These are phyloP conservation scores for Cladophialophora psammophila DNA, from an alignment of 2,329 filamentous ascomycete genomes.

Conservation along the genomic window DNA sequence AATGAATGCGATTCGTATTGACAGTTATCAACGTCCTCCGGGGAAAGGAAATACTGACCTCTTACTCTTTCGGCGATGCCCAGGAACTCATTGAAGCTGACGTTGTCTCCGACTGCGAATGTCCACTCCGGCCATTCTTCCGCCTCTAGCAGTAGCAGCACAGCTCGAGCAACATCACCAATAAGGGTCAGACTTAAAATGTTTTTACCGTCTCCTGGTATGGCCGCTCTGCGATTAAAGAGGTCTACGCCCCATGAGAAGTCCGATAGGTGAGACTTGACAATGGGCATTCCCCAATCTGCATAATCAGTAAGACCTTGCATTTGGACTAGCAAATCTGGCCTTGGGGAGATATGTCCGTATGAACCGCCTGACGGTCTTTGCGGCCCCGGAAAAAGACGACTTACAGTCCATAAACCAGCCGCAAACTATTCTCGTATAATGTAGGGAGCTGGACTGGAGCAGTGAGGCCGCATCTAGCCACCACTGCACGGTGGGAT, in stretches of 20 bases:
- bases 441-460: conserved; percentile 32
- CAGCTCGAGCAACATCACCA: conserved; percentile 41
- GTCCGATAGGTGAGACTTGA: conserved; percentile 37
- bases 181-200: conserved; percentile 40
- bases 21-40: neutral
- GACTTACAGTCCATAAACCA: conserved; percentile 34
- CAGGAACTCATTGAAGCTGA: conserved; percentile 42
- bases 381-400: neutral
- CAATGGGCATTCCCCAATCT: conserved; percentile 32
- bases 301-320: conserved; percentile 7
- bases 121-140: conserved; percentile 37
- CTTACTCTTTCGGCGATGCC: conserved; percentile 36
- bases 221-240: conserved; percentile 35
- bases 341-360: neutral
- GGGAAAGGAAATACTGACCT: conserved; percentile 25
- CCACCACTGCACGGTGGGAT: conserved; percentile 13
- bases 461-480: conserved; percentile 16
- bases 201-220: conserved; percentile 39
- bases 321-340: no score
- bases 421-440: conserved; percentile 35
- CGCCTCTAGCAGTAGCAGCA: conserved; percentile 34
- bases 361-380: neutral
- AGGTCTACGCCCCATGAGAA: conserved; percentile 38
- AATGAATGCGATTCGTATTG: neutral
- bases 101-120: conserved; percentile 40